A percentile compares a stretch with the other conserved stretches of the same genome.
Evolutionary conservation across 345 rosid genomes (phyloP).

Genomic region (Pseudoturritis turrita): DNA sequence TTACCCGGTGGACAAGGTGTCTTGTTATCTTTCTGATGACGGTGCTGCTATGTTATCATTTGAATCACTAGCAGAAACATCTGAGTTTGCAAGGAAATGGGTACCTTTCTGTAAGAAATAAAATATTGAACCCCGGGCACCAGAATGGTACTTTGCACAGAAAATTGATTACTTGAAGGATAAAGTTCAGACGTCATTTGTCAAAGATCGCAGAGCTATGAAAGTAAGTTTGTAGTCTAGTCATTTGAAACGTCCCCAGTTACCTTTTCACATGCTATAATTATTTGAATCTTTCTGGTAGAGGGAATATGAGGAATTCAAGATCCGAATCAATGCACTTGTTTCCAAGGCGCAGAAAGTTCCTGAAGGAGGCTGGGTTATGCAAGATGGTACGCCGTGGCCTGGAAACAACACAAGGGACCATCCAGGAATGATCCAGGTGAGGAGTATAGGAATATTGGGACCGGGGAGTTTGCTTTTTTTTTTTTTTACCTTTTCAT

Average conservation of each 20-base stretch:
- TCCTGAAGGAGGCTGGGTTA: constrained; percentile 95
- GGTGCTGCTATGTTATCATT: constrained; percentile 95
- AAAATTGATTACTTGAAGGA: constrained; percentile 92
- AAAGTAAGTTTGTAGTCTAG: constrained; percentile 46
- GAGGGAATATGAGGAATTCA: constrained; percentile 96
- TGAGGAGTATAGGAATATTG: constrained; percentile 18
- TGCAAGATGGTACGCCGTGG: constrained; percentile 99
- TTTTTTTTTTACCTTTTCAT: neutral
- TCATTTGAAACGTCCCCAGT: neutral
- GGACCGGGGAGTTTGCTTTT: neutral
- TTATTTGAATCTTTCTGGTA: constrained; percentile 30
- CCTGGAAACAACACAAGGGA: constrained; percentile 96
- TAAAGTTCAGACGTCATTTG: constrained; percentile 89
- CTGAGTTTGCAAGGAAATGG: constrained; percentile 94
- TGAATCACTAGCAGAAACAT: constrained; percentile 85
- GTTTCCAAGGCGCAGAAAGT: constrained; percentile 81
- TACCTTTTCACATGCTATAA: neutral
- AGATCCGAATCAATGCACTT: constrained; percentile 79
- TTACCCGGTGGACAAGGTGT: constrained; percentile 92
- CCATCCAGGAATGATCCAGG: constrained; percentile 99
- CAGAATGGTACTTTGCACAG: constrained; percentile 85
- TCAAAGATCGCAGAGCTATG: constrained; percentile 97
- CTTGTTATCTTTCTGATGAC: constrained; percentile 93
- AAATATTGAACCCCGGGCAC: constrained; percentile 88
- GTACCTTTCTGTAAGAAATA: constrained; percentile 89